phyloP scores from a whole-genome alignment of 352 stramenopile genomes.

The Sclerospora graminicola region DNA sequence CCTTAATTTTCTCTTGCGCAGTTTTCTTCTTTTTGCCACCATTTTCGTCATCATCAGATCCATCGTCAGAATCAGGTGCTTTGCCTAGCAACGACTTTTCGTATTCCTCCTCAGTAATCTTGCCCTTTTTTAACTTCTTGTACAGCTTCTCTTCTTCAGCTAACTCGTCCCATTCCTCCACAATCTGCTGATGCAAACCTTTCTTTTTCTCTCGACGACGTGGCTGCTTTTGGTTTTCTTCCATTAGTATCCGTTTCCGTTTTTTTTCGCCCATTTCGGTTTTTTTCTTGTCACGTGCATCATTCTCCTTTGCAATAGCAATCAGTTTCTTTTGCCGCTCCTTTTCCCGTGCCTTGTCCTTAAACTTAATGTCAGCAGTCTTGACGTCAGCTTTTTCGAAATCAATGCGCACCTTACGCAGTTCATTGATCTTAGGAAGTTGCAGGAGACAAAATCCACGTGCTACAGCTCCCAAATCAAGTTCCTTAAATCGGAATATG shows the following conservation, averaged over 20 bases:
- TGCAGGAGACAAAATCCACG: slow-evolving; percentile 76
- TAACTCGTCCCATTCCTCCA: slow-evolving; percentile 99
- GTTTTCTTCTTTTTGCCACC: slow-evolving; percentile 37
- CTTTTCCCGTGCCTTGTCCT: slow-evolving; percentile 94
- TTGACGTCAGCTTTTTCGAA: slow-evolving; percentile 86
- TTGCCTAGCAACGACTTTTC: slow-evolving; percentile 68
- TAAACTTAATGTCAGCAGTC: slow-evolving; percentile 90
- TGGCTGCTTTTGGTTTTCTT: slow-evolving; percentile 59
- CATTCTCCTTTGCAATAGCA: slow-evolving; percentile 61
- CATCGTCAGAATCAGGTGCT: slow-evolving; percentile 26
- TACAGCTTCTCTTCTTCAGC: slow-evolving; percentile 94
- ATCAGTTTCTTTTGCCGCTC: slow-evolving; percentile 93
- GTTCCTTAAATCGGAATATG: slow-evolving; percentile 97
- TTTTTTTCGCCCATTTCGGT: slow-evolving; percentile 40
- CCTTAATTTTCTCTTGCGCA: slow-evolving; percentile 58
- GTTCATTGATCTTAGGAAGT: slow-evolving; percentile 81
- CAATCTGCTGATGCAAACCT: slow-evolving; percentile 92
- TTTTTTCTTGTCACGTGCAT: slow-evolving; percentile 49
- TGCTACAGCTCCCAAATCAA: slow-evolving; percentile 92
- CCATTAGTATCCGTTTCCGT: slow-evolving; percentile 43
- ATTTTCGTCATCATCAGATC: slow-evolving; percentile 19
- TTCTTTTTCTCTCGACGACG: slow-evolving; percentile 92
- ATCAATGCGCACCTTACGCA: slow-evolving; percentile 67
- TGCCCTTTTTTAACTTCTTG: slow-evolving; percentile 96
- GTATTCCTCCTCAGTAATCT: slow-evolving; percentile 94